phyloP scores from a whole-genome alignment of 1,284 basidiomycete genomes.

The Sutorius eximius region DNA sequence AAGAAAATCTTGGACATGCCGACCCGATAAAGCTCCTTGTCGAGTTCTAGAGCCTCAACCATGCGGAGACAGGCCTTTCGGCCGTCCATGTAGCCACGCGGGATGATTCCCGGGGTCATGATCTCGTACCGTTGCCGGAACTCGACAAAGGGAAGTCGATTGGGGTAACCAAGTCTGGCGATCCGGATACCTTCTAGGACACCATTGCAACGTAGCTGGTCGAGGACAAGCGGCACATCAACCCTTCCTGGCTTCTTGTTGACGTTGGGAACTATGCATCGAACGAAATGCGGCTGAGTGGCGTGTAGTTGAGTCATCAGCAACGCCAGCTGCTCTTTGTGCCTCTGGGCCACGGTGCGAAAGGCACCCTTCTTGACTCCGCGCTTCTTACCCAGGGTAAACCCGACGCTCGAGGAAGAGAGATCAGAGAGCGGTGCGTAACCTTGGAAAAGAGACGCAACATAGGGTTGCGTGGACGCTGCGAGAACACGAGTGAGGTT shows the following conservation, averaged over 20 bases:
- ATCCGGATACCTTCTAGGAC: constrained; percentile 99
- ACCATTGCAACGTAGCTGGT: constrained; percentile 98
- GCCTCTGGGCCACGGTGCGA: constrained; percentile 92
- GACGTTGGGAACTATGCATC: constrained; percentile 96
- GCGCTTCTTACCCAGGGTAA: constrained; percentile 70
- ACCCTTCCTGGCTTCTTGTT: constrained; percentile 92
- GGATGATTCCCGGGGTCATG: constrained; percentile 90
- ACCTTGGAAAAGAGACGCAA: constrained; percentile 85
- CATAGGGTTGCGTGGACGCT: constrained; percentile 79
- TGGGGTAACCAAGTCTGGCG: constrained; percentile 96
- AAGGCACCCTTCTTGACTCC: constrained; percentile 94
- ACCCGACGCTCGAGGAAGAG: constrained; percentile 37
- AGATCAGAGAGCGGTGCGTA: constrained; percentile 47
- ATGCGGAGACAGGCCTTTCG: constrained; percentile 93
- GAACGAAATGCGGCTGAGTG: constrained; percentile 97
- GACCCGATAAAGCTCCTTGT: constrained; percentile 84
- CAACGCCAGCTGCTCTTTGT: constrained; percentile 93
- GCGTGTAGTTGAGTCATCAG: constrained; percentile 91
- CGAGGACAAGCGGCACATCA: constrained; percentile 93
- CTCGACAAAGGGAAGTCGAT: constrained; percentile 94
- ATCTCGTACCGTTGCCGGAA: constrained; percentile 98
- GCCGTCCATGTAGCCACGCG: constrained; percentile 95
- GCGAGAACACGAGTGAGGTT: constrained; percentile 91
- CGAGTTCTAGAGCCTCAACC: constrained; percentile 87
- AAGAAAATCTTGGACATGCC: constrained; percentile 99